Evolutionary conservation across 2,329 filamentous ascomycete species (phyloP), one percentile per base, ranked within the genome.

Genomic region (Calonectria hongkongensis): DNA sequence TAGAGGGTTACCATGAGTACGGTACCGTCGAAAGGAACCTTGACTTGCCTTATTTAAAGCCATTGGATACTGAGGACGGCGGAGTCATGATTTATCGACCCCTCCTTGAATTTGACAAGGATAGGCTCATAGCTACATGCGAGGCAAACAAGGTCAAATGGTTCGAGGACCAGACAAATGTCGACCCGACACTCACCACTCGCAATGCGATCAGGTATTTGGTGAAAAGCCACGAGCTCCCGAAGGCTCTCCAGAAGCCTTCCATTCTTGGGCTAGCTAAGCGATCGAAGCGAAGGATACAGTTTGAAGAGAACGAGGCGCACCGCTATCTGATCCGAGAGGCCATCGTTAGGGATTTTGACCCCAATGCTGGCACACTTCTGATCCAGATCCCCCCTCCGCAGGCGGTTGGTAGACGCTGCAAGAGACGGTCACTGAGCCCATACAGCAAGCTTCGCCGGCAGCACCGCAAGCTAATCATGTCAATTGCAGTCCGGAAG

Each of bases 91-190:
- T 96, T 21, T 89, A 93, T 77, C 90, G 95, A 9, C 95, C 95
- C 4, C 84, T 97, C 60, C 85, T 97, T 9, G 82, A 82, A 10
- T 95, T 96, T 80, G 86, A 88, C 72, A 97, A 98, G 84, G 88
- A 91, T 64, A 87, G 92, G 43, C 87, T 98, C n/a, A 88, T 93
- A 51, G 90, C 91, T 2, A 95, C 94, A 0, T 98, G 96, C 80
- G 83, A 92, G 73, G 86, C 89, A n/a, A 89, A 92, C 75, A 84
- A 87, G 0, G 85, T 97, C 12, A 84, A 86, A 0, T 98, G 95
- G 94, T 94, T 95, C 74, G 94, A 97, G 81, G 97, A 99, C 81
- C 85, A 87, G 50, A 98, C 96, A 2, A 99, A 99, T 80, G 83
- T 87, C 18, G 94, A 98, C 79, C 89, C 87, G 10, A 95, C 92